Conservation (phyloP, 208 protist genomes). For the Acanthamoeba lenticulata region DNA sequence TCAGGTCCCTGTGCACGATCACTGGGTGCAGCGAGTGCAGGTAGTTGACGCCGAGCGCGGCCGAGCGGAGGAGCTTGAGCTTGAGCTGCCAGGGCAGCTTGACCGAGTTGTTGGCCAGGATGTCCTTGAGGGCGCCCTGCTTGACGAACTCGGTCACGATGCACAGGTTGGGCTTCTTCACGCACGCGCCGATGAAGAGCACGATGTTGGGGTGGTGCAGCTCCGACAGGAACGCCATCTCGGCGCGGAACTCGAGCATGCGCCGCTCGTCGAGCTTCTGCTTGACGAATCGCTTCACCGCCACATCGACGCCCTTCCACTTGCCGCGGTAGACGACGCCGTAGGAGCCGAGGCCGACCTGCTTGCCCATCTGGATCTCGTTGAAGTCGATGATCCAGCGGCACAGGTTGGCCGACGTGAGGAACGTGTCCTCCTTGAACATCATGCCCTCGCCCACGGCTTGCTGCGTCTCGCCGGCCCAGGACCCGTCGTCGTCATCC, state of each 20-base stretch:
- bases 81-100: slow-evolving; percentile 72
- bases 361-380: slow-evolving; percentile 37
- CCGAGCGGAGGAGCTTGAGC: background rate
- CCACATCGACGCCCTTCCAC: slow-evolving; percentile 67
- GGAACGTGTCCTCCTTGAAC: slow-evolving; percentile 62
- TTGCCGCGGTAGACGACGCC: slow-evolving; percentile 52
- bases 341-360: slow-evolving; percentile 44
- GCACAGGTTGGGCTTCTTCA: slow-evolving; percentile 65
- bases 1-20: slow-evolving; percentile 84
- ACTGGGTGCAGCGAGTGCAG: slow-evolving; percentile 80
- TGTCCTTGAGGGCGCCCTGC: slow-evolving; percentile 51
- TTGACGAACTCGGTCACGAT: slow-evolving; percentile 69
- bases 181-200: slow-evolving; percentile 64
- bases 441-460: slow-evolving; percentile 13
- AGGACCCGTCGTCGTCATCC: background rate
- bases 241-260: slow-evolving; percentile 63
- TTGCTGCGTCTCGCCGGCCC: background rate
- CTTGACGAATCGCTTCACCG: slow-evolving; percentile 63
- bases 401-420: slow-evolving; percentile 66
- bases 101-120: slow-evolving; percentile 9
- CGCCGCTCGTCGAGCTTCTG: slow-evolving; percentile 48
- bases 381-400: slow-evolving; percentile 55
- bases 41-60: slow-evolving; percentile 82
- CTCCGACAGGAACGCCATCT: slow-evolving; percentile 66
- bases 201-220: slow-evolving; percentile 69